phyloP scores from a whole-genome alignment of 2,329 filamentous ascomycete genomes.

The Pseudogymnoascus sp. region DNA sequence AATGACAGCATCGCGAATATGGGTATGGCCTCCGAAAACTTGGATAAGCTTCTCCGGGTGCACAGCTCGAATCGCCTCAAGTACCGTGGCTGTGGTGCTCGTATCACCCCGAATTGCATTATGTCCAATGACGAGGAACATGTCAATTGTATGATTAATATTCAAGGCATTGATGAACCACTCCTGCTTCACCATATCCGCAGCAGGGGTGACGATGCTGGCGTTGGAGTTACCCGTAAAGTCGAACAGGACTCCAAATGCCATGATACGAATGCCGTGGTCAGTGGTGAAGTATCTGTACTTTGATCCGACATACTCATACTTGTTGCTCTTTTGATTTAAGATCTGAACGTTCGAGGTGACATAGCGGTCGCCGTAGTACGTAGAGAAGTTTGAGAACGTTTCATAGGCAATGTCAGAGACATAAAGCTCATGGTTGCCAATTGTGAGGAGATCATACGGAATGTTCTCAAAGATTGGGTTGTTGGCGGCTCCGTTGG shows the following conservation, averaged over 20 bases:
- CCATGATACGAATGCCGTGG: slow-evolving; percentile 72
- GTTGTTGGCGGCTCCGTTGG: slow-evolving; percentile 83
- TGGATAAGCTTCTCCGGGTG: slow-evolving; percentile 80
- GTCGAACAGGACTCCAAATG: slow-evolving; percentile 93
- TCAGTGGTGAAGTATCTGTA: slow-evolving; percentile 88
- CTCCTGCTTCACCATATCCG: slow-evolving; percentile 69
- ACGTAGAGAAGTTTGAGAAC: slow-evolving; percentile 71
- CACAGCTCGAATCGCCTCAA: slow-evolving; percentile 64
- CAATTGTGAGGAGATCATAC: slow-evolving; percentile 77
- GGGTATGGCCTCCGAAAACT: slow-evolving; percentile 85
- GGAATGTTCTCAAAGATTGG: slow-evolving; percentile 77
- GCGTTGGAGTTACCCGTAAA: slow-evolving; percentile 90
- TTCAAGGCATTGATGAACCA: slow-evolving; percentile 90
- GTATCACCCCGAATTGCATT: slow-evolving; percentile 63
- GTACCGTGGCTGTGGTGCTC: slow-evolving; percentile 68
- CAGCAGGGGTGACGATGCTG: slow-evolving; percentile 72
- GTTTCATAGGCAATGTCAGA: slow-evolving; percentile 70
- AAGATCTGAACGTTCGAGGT: slow-evolving; percentile 91
- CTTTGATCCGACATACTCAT: slow-evolving; percentile 68
- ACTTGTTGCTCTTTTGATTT: slow-evolving; percentile 46
- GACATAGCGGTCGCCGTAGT: slow-evolving; percentile 73
- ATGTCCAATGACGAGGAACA: slow-evolving; percentile 83
- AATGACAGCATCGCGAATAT: slow-evolving; percentile 75
- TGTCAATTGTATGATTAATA: slow-evolving; percentile 65
- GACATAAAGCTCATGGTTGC: slow-evolving; percentile 94